Conservation (phyloP, 2,329 filamentous ascomycete species). For the Scytalidium lignicola region DNA sequence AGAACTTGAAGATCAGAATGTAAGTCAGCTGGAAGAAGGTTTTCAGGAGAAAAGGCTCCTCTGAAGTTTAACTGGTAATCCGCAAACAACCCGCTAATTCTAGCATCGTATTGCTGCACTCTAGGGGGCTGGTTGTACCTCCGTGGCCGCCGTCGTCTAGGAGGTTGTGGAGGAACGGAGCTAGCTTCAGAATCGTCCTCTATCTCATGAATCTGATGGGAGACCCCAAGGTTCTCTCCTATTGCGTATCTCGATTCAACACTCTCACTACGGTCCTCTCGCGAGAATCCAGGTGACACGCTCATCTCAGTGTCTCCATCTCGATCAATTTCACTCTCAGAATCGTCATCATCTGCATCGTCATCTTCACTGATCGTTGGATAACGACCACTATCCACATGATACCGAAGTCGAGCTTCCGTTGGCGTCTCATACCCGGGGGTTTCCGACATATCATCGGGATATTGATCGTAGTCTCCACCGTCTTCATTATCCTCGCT, state of each 20-base stretch:
- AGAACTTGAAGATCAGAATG: conserved; percentile 9
- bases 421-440: conserved; percentile 2
- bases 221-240: conserved; percentile 17
- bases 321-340: conserved; percentile 19
- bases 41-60: conserved; percentile 10
- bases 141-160: conserved; percentile 13
- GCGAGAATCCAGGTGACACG: conserved; percentile 15
- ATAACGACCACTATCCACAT: background rate
- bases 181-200: conserved; percentile 22
- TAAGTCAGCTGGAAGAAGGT: conserved; percentile 11
- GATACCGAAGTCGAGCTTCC: background rate
- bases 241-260: conserved; percentile 5
- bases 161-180: conserved; percentile 17
- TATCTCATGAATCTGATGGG: conserved; percentile 19
- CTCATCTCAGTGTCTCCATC: conserved; percentile 32
- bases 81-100: conserved; percentile 27
- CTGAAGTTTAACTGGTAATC: conserved; percentile 22
- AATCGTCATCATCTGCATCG: conserved; percentile 18
- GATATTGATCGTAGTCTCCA: conserved; percentile 18
- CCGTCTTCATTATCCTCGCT: conserved; percentile 10
- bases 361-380: conserved; percentile 4
- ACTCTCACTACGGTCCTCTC: conserved; percentile 10
- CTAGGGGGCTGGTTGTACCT: conserved; percentile 8
- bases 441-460: conserved; percentile 17
- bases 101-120: conserved; percentile 22